Base-by-base conservation (phyloP, 2,329 filamentous ascomycete genomes). In the Curvularia sp. region DNA sequence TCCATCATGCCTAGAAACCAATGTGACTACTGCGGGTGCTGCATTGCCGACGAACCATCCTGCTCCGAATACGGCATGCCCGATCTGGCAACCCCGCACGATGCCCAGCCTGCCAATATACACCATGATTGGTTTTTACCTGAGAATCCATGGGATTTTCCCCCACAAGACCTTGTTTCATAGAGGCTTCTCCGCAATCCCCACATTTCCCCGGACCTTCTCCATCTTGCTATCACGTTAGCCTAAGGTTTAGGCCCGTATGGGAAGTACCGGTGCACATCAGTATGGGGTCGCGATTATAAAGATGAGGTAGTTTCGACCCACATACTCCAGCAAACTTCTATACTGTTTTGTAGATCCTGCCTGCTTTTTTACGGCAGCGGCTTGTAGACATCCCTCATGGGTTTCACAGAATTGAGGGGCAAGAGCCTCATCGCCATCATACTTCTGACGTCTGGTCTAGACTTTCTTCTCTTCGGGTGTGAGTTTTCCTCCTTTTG, bases 401-500 rank as follows among this genome's bases (percentile, higher is more conserved):
- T 58, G 61, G 39, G 52, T n/a, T 41, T 61, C 21, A 38, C 57
- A 42, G 61, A 64, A 23, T 54, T 64, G 0, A 53, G 59, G 38
- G 61, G 61, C 59, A 64, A 62, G 30, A 54, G 52, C 59, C 59
- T 64, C 28, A 58, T 64, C 30, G 39, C 59, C 1, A 8, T 64
- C 2, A 64, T 64, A 21, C 47, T 64, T 4, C 39, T 64, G 47
- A 63, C 57, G 7, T 63, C 62, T 21, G 62, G 62, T 45, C 47
- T 64, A 21, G 62, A 63, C 46, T 64, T 64, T 39, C 38, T 64
- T 13, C 57, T 64, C 15, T 64, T 64, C 12, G 60, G 62, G 50
- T 64, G 62, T 64, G 39, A 57, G 62, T 23, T 10, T 19, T 19
- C 41, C 30, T 27, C 18, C 19, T 25, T 1, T 5, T 2, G 12